A percentile compares a stretch with the other conserved stretches of the same genome.
These are phyloP conservation scores for Pseudocercospora crystallina DNA, from an alignment of 2,329 filamentous ascomycete genomes.

Conservation along the genomic window DNA sequence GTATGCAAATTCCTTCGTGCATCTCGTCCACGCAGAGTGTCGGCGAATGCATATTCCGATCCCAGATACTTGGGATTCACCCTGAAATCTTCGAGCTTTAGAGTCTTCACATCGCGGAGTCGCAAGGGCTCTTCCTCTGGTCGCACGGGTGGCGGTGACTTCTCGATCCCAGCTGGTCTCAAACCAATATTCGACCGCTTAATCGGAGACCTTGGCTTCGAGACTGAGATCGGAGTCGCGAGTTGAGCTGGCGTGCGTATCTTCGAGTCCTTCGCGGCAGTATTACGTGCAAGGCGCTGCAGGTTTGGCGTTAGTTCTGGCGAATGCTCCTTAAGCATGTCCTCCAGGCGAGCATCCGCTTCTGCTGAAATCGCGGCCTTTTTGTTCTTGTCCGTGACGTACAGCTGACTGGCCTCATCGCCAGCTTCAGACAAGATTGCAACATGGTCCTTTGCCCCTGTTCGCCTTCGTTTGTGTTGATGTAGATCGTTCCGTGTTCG, in stretches of 20 bases:
- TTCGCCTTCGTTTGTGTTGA: constrained; percentile 13
- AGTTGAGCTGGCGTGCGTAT: constrained; percentile 5
- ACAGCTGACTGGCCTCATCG: constrained; percentile 22
- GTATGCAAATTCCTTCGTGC: constrained; percentile 70
- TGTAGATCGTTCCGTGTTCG: constrained; percentile 2
- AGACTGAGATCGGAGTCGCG: constrained; percentile 6
- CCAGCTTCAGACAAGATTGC: constrained; percentile 32
- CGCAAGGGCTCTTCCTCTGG: constrained; percentile 54
- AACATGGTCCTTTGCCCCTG: constrained; percentile 20
- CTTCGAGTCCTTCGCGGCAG: background rate
- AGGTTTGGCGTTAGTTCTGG: constrained; percentile 15
- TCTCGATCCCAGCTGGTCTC: constrained; percentile 8
- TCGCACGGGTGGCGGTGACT: constrained; percentile 25
- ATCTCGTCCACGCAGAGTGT: constrained; percentile 70
- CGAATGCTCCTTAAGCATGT: constrained; percentile 23
- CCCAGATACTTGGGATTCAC: constrained; percentile 73
- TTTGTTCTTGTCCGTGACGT: constrained; percentile 6
- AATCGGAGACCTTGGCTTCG: constrained; percentile 3
- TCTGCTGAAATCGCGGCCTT: constrained; percentile 4
- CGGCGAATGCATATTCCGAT: constrained; percentile 71
- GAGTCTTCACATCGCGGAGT: constrained; percentile 54
- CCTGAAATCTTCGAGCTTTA: constrained; percentile 74
- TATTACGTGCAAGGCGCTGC: background rate
- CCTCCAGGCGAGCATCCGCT: constrained; percentile 22
- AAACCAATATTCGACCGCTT: constrained; percentile 9